A percentile compares a stretch with the other conserved stretches of the same genome.
These are phyloP conservation scores for Suillus luteus DNA, from an alignment of 768 basidiomycete species.

Conservation along the genomic window DNA sequence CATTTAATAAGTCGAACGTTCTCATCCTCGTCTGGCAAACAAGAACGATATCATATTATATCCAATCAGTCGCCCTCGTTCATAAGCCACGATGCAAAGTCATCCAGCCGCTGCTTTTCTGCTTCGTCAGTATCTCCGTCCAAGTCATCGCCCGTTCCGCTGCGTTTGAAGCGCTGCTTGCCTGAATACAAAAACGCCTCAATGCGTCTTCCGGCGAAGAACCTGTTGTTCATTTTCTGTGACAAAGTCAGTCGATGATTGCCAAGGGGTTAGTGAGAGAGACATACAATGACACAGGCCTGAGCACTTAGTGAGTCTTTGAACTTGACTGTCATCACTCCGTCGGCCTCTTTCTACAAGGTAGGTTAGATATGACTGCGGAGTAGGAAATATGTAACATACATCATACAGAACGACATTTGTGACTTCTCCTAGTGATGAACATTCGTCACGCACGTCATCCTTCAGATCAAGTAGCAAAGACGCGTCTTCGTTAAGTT, in stretches of 20 bases:
- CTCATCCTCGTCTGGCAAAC: background rate
- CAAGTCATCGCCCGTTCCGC: slow-evolving; percentile 63
- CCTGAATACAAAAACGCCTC: slow-evolving; percentile 83
- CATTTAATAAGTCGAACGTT: background rate
- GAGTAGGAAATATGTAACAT: slow-evolving; percentile 31
- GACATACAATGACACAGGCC: slow-evolving; percentile 82
- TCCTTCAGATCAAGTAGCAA: slow-evolving; percentile 92
- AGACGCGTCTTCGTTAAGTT: slow-evolving; percentile 83
- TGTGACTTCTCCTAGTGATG: slow-evolving; percentile 89
- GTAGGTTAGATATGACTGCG: slow-evolving; percentile 3
- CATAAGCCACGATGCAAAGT: slow-evolving; percentile 87
- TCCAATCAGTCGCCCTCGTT: slow-evolving; percentile 65
- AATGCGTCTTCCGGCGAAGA: slow-evolving; percentile 82
- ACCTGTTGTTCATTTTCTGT: slow-evolving; percentile 94
- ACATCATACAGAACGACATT: slow-evolving; percentile 96
- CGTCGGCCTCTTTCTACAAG: slow-evolving; percentile 83
- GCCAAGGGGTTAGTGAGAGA: background rate
- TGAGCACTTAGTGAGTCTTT: slow-evolving; percentile 89
- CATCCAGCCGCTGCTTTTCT: slow-evolving; percentile 83
- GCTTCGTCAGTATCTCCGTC: slow-evolving; percentile 69
- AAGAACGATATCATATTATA: background rate
- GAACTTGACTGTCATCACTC: slow-evolving; percentile 96
- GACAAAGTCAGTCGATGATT: slow-evolving; percentile 2
- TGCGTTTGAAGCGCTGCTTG: slow-evolving; percentile 78
- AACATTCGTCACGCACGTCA: slow-evolving; percentile 93